phyloP scores from a whole-genome alignment of 2,329 filamentous ascomycete species.

The Colletotrichum eleusines region DNA sequence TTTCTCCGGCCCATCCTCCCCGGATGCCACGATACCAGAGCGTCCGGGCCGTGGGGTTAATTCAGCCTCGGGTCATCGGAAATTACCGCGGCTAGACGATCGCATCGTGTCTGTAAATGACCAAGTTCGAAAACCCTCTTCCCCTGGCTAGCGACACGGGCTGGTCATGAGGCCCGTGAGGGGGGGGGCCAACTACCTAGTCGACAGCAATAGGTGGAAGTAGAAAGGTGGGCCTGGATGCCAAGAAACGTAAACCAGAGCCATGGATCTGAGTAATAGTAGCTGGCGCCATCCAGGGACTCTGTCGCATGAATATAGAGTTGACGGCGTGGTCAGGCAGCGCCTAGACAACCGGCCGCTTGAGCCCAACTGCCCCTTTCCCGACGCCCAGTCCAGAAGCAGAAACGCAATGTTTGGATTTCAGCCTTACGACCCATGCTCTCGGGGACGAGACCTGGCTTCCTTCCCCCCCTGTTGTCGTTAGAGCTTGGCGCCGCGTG shows the following conservation, averaged over 20 bases:
- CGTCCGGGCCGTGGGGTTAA: background rate
- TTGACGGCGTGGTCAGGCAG: background rate
- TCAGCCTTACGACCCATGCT: background rate
- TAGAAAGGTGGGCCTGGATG: no score
- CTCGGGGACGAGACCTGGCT: background rate
- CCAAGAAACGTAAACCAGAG: background rate
- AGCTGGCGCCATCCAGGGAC: background rate
- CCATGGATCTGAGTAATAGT: background rate
- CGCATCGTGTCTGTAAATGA: background rate
- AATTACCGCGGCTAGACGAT: background rate
- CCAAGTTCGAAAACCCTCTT: background rate
- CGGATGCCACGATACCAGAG: no score
- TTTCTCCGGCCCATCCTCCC: background rate
- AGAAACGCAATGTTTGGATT: background rate
- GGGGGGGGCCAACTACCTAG: no score
- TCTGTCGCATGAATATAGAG: no score
- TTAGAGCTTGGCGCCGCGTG: background rate
- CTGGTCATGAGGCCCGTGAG: background rate
- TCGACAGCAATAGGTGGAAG: background rate
- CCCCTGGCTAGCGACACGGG: no score
- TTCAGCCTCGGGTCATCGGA: background rate
- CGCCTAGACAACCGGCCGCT: background rate
- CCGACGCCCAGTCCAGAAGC: background rate
- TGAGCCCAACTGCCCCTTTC: background rate
- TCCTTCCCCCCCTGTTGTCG: background rate